These are phyloP conservation scores for Rhodotorula sp. DNA, from an alignment of 1,284 basidiomycete genomes.

Conservation along the genomic window DNA sequence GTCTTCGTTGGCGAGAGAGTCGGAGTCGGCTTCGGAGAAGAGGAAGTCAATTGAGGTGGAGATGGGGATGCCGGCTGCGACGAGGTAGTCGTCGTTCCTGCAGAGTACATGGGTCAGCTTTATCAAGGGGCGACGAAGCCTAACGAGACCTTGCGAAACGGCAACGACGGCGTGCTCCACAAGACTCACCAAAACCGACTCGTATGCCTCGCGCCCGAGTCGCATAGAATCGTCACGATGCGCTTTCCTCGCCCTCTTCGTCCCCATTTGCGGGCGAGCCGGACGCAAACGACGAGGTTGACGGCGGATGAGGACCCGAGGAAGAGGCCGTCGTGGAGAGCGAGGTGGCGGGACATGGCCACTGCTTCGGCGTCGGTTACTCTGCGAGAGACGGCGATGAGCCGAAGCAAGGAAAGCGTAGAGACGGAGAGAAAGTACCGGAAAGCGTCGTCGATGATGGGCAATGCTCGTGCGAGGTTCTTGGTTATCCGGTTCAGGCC, in stretches of 20 bases:
- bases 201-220: conserved; percentile 42
- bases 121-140: no score
- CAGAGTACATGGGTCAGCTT: no score
- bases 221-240: conserved; percentile 33
- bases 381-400: conserved; percentile 50
- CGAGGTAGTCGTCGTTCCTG: conserved; percentile 40
- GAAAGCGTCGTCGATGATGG: conserved; percentile 80
- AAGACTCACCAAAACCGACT: conserved; percentile 41
- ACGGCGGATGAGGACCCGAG: conserved; percentile 95
- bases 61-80: conserved; percentile 19
- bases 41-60: conserved; percentile 23
- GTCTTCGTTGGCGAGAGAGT: neutral
- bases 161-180: no score
- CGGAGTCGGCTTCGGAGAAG: conserved; percentile 1
- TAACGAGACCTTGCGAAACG: no score
- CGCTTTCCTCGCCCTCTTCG: neutral
- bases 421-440: conserved; percentile 55
- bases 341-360: conserved; percentile 84
- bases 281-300: conserved; percentile 85
- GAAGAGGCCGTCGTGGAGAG: conserved; percentile 86
- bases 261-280: conserved; percentile 64
- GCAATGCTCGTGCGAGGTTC: conserved; percentile 77
- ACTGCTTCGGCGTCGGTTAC: conserved; percentile 87
- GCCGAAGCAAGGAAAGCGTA: neutral
- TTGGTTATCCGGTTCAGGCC: conserved; percentile 81